phyloP scores from a whole-genome alignment of 2,329 filamentous ascomycete species.

The Pestalotiopsis sp. region DNA sequence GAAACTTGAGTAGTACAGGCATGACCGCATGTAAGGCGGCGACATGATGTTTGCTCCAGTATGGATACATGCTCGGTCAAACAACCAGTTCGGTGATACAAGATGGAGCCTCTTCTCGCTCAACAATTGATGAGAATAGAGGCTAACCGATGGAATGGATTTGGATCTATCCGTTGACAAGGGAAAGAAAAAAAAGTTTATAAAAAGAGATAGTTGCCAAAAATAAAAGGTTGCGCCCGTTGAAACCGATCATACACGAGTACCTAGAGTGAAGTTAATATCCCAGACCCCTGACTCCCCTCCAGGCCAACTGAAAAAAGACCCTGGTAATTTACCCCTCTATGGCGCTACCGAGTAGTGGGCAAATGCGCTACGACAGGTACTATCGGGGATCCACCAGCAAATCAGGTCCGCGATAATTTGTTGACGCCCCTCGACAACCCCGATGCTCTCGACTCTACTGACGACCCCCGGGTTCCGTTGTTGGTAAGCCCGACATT shows the following conservation, averaged over 20 bases:
- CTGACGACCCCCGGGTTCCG: background rate
- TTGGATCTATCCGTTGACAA: background rate
- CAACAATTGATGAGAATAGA: background rate
- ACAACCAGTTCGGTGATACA: background rate
- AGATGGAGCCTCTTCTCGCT: background rate
- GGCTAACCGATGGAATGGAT: background rate
- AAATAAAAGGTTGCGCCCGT: background rate
- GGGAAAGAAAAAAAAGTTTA: background rate
- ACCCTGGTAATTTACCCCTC: constrained; percentile 1
- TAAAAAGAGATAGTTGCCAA: background rate
- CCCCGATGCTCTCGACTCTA: background rate
- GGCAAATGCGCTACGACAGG: background rate
- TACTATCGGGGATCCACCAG: background rate
- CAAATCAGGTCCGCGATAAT: constrained; percentile 8
- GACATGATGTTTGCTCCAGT: background rate
- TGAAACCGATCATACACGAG: background rate
- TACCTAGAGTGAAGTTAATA: background rate
- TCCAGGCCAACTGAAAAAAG: background rate
- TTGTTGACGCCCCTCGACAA: constrained; percentile 5
- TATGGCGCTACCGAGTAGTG: background rate
- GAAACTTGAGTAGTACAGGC: too few species aligned
- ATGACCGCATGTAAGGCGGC: too few species aligned
- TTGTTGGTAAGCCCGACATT: background rate
- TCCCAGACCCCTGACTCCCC: background rate
- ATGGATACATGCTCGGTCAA: background rate